Evolutionary conservation across 208 protist genomes (phyloP), one percentile per base, ranked within the genome.

Genomic region (Polymyxa betae): DNA sequence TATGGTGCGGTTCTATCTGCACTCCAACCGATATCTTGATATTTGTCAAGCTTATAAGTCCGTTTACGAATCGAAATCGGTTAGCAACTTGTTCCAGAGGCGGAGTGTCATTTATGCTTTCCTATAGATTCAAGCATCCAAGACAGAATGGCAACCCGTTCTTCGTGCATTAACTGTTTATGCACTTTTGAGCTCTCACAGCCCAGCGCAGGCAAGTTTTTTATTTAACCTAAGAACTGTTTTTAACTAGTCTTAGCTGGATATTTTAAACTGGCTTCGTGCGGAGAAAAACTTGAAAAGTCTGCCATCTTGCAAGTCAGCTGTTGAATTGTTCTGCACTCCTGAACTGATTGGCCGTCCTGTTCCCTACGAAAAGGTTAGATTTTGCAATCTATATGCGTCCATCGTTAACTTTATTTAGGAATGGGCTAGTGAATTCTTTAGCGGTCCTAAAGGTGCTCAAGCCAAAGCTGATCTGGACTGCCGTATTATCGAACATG

Each of bases 1-100:
- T 12, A 49, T 92, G 29, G 82, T 90, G n/a, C 72, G 88, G 40
- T 92, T 91, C 45, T 88, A 93, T 49, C 29, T 43, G 66, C 88
- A 92, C 54, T 38, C 0, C 35, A 24, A 92, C 46, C 20, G 40
- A 5, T 90, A 54, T 32, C 0, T 92, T 10, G 72, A 88, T 20
- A 44, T 92, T 40, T 87, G 68, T 88, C 82, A 45, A 32, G 64
- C 88, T 0, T 92, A 90, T 72, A 64, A 90, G 68, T 35, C 60
- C 0, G 12, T 68, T 0, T 82, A 77, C 88, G 78, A 88, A 29
- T 52, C 78, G 78, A 29, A 29, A n/a, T n/a, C n/a, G n/a, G n/a
- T n/a, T n/a, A n/a, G n/a, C n/a, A n/a, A n/a, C n/a, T n/a, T n/a
- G n/a, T n/a, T n/a, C n/a, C n/a, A n/a, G n/a, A n/a, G n/a, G n/a